Conservation (phyloP, 768 basidiomycete genomes). For the Boletellus emodensis region DNA sequence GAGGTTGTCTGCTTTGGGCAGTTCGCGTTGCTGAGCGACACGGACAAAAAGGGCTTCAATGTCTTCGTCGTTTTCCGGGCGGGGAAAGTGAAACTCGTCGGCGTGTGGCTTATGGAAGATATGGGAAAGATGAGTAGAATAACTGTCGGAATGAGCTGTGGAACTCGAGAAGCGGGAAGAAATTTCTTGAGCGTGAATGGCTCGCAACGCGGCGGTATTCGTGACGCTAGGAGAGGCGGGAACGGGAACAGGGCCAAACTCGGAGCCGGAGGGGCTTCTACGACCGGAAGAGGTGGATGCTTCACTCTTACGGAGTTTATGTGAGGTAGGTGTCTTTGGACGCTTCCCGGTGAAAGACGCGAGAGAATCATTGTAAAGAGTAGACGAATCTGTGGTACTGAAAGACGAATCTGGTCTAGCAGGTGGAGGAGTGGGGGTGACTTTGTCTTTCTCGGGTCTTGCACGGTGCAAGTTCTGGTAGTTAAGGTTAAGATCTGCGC, state of each 20-base stretch:
- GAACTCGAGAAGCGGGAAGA: slow-evolving; percentile 54
- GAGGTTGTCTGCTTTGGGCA: slow-evolving; percentile 56
- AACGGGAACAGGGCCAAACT: slow-evolving; percentile 47
- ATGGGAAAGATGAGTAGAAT: slow-evolving; percentile 42
- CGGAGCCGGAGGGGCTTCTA: slow-evolving; percentile 48
- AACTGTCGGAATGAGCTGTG: slow-evolving; percentile 43
- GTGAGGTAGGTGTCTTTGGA: slow-evolving; percentile 34
- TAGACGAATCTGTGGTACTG: slow-evolving; percentile 56
- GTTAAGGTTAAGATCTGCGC: slow-evolving; percentile 72
- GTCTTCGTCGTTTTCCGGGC: slow-evolving; percentile 72
- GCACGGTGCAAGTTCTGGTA: slow-evolving; percentile 45
- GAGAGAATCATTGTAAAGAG: slow-evolving; percentile 50
- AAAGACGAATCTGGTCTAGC: slow-evolving; percentile 50
- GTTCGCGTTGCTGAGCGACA: slow-evolving; percentile 65
- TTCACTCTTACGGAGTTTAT: slow-evolving; percentile 48
- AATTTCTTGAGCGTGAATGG: slow-evolving; percentile 54
- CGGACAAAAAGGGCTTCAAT: slow-evolving; percentile 79
- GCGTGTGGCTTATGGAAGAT: slow-evolving; percentile 50
- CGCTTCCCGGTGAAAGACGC: slow-evolving; percentile 35
- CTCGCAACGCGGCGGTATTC: slow-evolving; percentile 38
- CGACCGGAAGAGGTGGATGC: slow-evolving; percentile 47
- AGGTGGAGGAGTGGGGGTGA: slow-evolving; percentile 22
- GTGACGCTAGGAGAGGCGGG: slow-evolving; percentile 26
- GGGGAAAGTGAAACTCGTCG: slow-evolving; percentile 68
- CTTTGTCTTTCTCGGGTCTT: slow-evolving; percentile 52